Percentiles rank a stretch among this genome's conserved stretches.
Evolutionary conservation across 495 filamentous ascomycete species (phyloP).

Genomic region (Lasiosphaeria hispida): DNA sequence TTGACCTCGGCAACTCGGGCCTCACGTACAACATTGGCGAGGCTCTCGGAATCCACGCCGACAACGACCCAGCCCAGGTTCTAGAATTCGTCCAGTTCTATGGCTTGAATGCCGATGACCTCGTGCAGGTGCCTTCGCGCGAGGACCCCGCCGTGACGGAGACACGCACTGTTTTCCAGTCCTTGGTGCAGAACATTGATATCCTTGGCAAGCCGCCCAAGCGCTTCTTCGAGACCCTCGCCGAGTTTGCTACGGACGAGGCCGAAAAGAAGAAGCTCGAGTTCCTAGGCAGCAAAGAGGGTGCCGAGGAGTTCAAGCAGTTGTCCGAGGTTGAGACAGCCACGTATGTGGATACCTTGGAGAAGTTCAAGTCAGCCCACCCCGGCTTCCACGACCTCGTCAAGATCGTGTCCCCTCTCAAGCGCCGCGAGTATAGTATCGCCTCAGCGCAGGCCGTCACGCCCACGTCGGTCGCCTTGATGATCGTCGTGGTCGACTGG

Average conservation of each 20-base stretch:
- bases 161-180: slow-evolving; percentile 90
- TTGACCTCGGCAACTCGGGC: slow-evolving; percentile 85
- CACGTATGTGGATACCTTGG: slow-evolving; percentile 87
- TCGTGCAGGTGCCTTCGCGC: slow-evolving; percentile 87
- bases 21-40: slow-evolving; percentile 96
- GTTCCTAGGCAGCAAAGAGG: slow-evolving; percentile 75
- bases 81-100: slow-evolving; percentile 85
- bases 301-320: slow-evolving; percentile 90
- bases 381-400: slow-evolving; percentile 88
- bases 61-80: slow-evolving; percentile 81
- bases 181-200: slow-evolving; percentile 89
- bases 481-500: slow-evolving; percentile 98
- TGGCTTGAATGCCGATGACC: slow-evolving; percentile 71
- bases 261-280: slow-evolving; percentile 77
- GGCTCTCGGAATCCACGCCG: slow-evolving; percentile 93
- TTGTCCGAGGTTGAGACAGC: slow-evolving; percentile 89
- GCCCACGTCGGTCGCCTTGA: slow-evolving; percentile 80
- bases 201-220: slow-evolving; percentile 96
- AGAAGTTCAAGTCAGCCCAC: slow-evolving; percentile 84
- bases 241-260: slow-evolving; percentile 80
- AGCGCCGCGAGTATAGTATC: slow-evolving; percentile 96
- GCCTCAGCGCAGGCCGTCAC: slow-evolving; percentile 92
- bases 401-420: slow-evolving; percentile 84
- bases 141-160: slow-evolving; percentile 76
- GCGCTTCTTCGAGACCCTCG: slow-evolving; percentile 90